These are phyloP conservation scores for Pestalotiopsis sp. DNA, from an alignment of 2,329 filamentous ascomycete genomes.

Conservation along the genomic window DNA sequence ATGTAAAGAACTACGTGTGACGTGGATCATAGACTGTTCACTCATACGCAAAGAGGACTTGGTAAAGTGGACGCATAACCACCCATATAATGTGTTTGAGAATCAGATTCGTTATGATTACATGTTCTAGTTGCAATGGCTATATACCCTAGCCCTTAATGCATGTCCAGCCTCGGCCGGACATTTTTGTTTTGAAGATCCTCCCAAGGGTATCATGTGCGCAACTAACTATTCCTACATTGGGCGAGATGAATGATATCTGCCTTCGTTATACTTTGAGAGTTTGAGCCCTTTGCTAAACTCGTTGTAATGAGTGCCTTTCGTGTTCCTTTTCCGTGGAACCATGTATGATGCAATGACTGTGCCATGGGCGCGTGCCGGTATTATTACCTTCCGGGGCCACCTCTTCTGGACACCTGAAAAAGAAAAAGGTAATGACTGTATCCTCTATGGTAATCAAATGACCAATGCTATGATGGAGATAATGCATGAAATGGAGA, in stretches of 20 bases:
- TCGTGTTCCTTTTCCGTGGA: not conserved
- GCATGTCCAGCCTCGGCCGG: slow-evolving; percentile 8
- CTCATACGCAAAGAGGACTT: no score
- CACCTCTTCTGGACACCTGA: not conserved
- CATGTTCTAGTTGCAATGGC: slow-evolving; percentile 27
- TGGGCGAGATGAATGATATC: not conserved
- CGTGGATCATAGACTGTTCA: no score
- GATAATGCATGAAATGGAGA: slow-evolving; percentile 22
- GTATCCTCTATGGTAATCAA: slow-evolving; percentile 16
- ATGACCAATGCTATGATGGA: slow-evolving; percentile 23
- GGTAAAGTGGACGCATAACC: no score
- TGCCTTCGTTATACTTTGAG: slow-evolving; percentile 11
- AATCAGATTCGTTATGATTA: slow-evolving; percentile 20
- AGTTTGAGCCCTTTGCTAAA: slow-evolving; percentile 9
- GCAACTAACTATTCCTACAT: slow-evolving; percentile 15
- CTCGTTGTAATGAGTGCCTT: not conserved
- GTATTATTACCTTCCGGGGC: not conserved
- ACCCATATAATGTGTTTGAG: not conserved
- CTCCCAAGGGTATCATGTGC: slow-evolving; percentile 28
- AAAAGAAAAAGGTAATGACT: slow-evolving; percentile 2
- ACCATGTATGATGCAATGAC: not conserved
- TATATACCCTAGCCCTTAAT: slow-evolving; percentile 11
- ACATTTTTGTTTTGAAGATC: slow-evolving; percentile 13
- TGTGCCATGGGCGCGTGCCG: not conserved
- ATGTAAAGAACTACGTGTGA: no score